phyloP scores from a whole-genome alignment of 2,329 filamentous ascomycete species.

The Penicillium paneum region DNA sequence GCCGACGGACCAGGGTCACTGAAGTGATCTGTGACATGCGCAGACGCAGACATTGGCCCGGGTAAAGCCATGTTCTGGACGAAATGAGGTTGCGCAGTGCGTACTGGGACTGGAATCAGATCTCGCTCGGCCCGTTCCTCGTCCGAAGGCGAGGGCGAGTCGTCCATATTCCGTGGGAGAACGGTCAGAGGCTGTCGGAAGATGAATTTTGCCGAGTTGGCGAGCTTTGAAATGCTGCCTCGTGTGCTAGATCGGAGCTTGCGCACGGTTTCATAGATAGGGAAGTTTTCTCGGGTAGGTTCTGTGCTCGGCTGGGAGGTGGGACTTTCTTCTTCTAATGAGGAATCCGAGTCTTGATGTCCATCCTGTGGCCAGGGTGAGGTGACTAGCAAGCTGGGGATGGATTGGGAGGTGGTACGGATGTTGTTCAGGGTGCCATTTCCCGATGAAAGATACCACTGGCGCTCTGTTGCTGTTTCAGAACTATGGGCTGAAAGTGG shows the following conservation, averaged over 20 bases:
- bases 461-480: constrained; percentile 8
- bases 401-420: neutral
- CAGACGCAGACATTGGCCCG: neutral
- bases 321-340: neutral
- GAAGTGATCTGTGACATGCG: neutral
- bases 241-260: neutral
- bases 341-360: neutral
- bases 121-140: neutral
- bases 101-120: neutral
- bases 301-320: neutral
- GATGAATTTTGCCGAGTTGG: neutral
- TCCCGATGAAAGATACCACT: neutral
- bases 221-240: constrained; percentile 1
- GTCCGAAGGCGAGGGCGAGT: neutral
- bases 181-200: neutral
- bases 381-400: neutral
- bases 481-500: constrained; percentile 18
- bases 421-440: neutral
- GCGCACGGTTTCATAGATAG: constrained; percentile 12
- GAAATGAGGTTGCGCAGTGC: neutral
- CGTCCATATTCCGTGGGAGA: neutral
- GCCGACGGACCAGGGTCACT: constrained; percentile 8
- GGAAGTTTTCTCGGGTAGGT: neutral
- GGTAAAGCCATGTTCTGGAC: neutral
- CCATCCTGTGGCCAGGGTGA: neutral